Percentiles rank a stretch among this genome's conserved stretches.
phyloP scores from a whole-genome alignment of 73 alveolate species.

The Blepharisma japonicum region DNA sequence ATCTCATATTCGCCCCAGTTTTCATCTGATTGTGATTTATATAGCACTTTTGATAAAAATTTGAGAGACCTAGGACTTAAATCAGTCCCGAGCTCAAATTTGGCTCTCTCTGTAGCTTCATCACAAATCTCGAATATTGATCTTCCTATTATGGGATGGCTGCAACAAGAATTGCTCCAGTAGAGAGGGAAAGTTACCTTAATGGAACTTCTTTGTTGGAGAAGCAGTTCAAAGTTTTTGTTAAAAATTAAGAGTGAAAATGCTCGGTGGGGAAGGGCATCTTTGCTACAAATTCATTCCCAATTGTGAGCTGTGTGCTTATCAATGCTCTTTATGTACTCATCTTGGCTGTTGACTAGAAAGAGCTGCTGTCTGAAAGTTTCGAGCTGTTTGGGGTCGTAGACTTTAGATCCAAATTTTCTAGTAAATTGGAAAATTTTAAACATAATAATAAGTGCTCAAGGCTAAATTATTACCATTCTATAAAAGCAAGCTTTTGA shows the following conservation, averaged over 20 bases:
- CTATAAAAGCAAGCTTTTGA: too few relatives aligned
- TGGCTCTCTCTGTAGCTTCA: constrained; percentile 67
- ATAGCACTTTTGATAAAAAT: constrained; percentile 68
- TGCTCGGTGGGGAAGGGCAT: constrained; percentile 91
- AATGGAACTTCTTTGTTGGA: constrained; percentile 67
- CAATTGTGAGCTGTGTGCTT: constrained; percentile 62
- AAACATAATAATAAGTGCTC: too few relatives aligned
- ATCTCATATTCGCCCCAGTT: constrained; percentile 88
- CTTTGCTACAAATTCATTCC: constrained; percentile 41
- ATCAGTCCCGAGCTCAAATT: constrained; percentile 74
- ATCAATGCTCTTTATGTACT: constrained; percentile 48
- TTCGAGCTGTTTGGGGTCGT: constrained; percentile 38
- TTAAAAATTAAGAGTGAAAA: constrained; percentile 84
- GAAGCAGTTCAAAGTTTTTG: constrained; percentile 65
- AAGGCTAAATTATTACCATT: too few relatives aligned
- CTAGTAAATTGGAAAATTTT: too few relatives aligned
- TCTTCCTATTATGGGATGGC: constrained; percentile 74
- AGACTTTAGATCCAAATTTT: not conserved
- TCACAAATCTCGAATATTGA: constrained; percentile 48
- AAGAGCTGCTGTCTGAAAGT: constrained; percentile 55
- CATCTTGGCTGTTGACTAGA: constrained; percentile 60
- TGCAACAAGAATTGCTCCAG: constrained; percentile 94
- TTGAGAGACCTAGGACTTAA: constrained; percentile 49
- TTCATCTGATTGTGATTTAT: constrained; percentile 74
- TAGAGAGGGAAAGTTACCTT: constrained; percentile 85